Evolutionary conservation across 345 rosid species (phyloP), one percentile per base, ranked within the genome.

Genomic region (Cardiospermum halicacabum): DNA sequence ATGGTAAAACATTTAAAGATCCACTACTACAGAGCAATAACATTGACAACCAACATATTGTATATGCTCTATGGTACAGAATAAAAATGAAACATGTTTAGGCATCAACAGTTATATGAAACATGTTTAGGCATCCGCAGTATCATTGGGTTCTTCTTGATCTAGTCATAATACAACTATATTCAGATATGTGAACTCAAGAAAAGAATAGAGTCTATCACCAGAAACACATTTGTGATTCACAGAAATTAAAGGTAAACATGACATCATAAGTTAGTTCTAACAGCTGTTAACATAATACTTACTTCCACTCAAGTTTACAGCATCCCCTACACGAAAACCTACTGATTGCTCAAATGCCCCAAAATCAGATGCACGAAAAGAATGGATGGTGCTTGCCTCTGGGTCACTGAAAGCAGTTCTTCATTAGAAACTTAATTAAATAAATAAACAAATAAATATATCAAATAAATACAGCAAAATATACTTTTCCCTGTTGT

Each of bases 261-360:
- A 22, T 19, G 47, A 28, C 15, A 16, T 31, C 36, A 67, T 48
- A 48, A 45, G 32, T 25, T 49, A 39, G 43, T 30, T 47, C 39
- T 36, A 27, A 25, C 47, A 36, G 25, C 65, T 55, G 26, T 62
- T 21, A 55, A 32, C 28, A 25, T 8, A 56, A 60, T 60, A 54
- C 80, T 69, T 75, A 77, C 84, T 75, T 70, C 62, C 60, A 56
- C 67, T 73, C 71, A 59, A 64, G 55, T 73, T 67, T 55, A 75
- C 67, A 65, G 78, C 69, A 53, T 68, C 71, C 37, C 59, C 75
- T 50, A 75, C 39, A 57, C 28, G 47, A 75, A 70, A 68, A 55
- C 79, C 71, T 42, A 53, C 72, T 64, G 65, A 65, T 31, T 59
- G 76, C 69, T 71, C 72, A 43, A 70, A 70, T 31, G 64, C 57